Base-by-base conservation (phyloP, 2,329 filamentous ascomycete species). In the Verticillium tricorpus region DNA sequence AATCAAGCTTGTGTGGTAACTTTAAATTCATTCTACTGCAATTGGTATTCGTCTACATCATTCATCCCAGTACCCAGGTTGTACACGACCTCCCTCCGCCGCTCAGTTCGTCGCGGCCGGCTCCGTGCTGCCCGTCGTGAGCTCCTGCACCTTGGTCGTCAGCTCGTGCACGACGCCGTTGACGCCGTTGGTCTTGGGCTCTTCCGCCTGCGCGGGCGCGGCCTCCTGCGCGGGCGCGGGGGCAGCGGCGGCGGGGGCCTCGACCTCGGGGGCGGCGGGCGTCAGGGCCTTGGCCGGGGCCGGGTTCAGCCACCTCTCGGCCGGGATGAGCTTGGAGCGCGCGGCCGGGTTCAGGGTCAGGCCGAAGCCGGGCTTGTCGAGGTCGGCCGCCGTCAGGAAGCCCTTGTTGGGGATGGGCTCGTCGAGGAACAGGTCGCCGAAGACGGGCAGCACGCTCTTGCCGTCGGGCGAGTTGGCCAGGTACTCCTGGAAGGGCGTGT, bases 401-500 rank as follows among this genome's bases (percentile, higher is more conserved):
- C 93, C 93, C 69, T 92, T 89, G 14, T 82, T 86, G 1, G 93
- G 93, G 63, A 97, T 94, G 5, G 93, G 93, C 79, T 97, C 93
- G 74, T 97, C 93, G 39, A 90, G 71, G 77, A 97, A 97, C 59
- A 97, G 81, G 69, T 96, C 91, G 39, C 93, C 93, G 75, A 97
- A 97, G 7, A 97, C 93, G 2, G 93, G 93, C 65, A 94, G 79
- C 19, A 97, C 93, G 65, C 88, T 93, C 80, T 92, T 91, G 57
- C 93, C 93, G 70, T 97, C 93, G 0, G 93, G 86, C 2, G 92
- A 96, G 78, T 97, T 97, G 68, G 93, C 93, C 28, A 97, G 84
- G 72, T 97, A 97, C 77, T 97, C 93, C 76, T 97, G 93, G 83
- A 97, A 97, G 5, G 93, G 93, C 15, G 90, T 91, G 78, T 97